A percentile compares a stretch with the other conserved stretches of the same genome.
These are phyloP conservation scores for Amaranthus tricolor DNA, from an alignment of 179 eudicot genomes.

Conservation along the genomic window DNA sequence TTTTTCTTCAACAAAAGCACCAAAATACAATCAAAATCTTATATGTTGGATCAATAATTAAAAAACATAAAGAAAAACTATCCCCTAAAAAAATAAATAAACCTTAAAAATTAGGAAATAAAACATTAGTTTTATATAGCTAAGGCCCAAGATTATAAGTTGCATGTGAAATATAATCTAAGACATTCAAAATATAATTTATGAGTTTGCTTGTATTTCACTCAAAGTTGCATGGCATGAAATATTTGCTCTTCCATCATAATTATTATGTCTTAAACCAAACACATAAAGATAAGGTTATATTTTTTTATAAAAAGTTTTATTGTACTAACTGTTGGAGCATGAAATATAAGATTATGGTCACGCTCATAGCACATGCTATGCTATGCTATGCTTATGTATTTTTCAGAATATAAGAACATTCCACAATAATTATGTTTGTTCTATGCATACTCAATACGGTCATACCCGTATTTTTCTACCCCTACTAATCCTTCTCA, in stretches of 20 bases:
- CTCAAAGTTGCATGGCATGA: conserved; percentile 34
- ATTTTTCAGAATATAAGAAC: conserved; percentile 14
- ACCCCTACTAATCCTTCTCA: too few relatives aligned
- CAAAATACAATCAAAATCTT: too few relatives aligned
- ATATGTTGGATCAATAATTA: too few relatives aligned
- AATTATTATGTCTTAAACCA: conserved; percentile 22
- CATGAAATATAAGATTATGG: conserved; percentile 13
- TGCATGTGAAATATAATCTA: conserved; percentile 4
- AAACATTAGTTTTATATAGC: too few relatives aligned
- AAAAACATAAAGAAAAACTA: too few relatives aligned
- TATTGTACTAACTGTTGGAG: conserved; percentile 12
- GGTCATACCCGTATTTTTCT: too few relatives aligned
- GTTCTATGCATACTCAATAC: background rate
- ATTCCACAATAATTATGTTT: conserved; percentile 19
- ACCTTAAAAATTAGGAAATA: background rate
- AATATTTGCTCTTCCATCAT: conserved; percentile 21
- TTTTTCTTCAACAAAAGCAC: too few relatives aligned
- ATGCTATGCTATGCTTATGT: background rate
- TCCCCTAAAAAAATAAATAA: too few relatives aligned
- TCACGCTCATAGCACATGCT: conserved; percentile 17
- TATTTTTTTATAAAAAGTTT: background rate
- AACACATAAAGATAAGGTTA: conserved; percentile 8
- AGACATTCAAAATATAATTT: background rate
- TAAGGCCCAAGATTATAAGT: background rate
- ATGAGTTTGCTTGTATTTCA: conserved; percentile 23